Evolutionary conservation across 495 filamentous ascomycete species (phyloP).

Genomic region (Penicillium daleae): DNA sequence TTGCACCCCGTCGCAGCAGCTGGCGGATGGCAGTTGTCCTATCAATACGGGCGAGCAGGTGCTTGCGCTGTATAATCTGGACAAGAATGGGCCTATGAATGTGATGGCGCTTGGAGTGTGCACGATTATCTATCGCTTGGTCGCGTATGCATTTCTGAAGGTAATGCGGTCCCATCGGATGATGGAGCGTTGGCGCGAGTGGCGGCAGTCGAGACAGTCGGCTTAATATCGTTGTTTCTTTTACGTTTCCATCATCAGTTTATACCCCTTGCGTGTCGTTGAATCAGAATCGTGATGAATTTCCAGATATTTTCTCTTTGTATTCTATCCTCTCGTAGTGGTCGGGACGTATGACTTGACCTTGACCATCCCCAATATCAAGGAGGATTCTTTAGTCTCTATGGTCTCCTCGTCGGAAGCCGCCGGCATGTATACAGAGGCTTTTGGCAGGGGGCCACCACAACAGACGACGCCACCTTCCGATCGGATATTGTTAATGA

Average conservation of each 20-base stretch:
- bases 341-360: too few species aligned
- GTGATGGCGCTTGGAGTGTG: slow-evolving; percentile 61
- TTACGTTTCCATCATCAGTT: not conserved
- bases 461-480: not conserved
- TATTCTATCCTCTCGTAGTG: not conserved
- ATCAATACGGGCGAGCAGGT: slow-evolving; percentile 66
- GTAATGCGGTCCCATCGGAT: slow-evolving; percentile 37
- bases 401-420: not conserved
- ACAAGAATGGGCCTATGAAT: slow-evolving; percentile 59
- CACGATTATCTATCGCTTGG: slow-evolving; percentile 63
- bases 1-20: slow-evolving; percentile 57
- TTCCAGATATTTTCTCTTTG: not conserved
- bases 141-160: slow-evolving; percentile 66
- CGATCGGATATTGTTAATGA: not conserved
- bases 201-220: slow-evolving; percentile 22
- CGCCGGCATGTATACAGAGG: not conserved
- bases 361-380: not conserved
- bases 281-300: too few species aligned
- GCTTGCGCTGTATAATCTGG: slow-evolving; percentile 63
- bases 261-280: not conserved
- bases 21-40: slow-evolving; percentile 61
- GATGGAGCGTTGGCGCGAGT: slow-evolving; percentile 35
- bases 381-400: too few species aligned
- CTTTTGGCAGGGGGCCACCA: not conserved
- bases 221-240: not conserved